Conservation (phyloP, 2,329 filamentous ascomycete species). For the Xylaria sp. region DNA sequence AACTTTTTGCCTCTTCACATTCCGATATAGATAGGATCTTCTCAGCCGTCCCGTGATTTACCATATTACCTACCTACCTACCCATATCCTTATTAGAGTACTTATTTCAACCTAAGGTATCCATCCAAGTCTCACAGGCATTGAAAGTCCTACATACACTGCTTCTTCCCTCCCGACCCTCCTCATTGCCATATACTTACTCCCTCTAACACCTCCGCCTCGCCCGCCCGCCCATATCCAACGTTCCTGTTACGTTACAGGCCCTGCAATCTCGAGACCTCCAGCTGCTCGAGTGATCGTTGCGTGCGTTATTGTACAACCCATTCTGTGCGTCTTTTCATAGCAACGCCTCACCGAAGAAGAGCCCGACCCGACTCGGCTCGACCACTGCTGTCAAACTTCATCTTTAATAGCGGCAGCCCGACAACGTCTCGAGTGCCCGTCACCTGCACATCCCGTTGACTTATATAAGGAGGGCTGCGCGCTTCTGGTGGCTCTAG, state of each 20-base stretch:
- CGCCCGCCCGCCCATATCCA: neutral
- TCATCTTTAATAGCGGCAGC: slow-evolving; percentile 15
- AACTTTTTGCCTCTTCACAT: neutral
- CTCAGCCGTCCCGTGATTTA: neutral
- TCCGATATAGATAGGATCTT: neutral
- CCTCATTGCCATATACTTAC: neutral
- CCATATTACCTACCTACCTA: neutral
- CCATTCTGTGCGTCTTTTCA: slow-evolving; percentile 12
- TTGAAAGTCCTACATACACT: neutral
- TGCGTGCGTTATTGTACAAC: slow-evolving; percentile 18
- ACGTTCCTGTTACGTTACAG: neutral
- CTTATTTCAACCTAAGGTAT: no score
- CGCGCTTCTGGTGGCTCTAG: slow-evolving; percentile 22
- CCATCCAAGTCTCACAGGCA: neutral
- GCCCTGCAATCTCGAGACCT: neutral
- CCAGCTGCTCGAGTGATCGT: neutral
- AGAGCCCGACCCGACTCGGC: slow-evolving; percentile 24
- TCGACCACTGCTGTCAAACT: no score
- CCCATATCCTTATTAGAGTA: no score
- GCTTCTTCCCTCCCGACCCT: neutral
- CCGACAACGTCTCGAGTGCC: slow-evolving; percentile 22
- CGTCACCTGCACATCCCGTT: slow-evolving; percentile 16
- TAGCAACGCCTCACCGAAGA: slow-evolving; percentile 23
- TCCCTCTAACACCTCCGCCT: neutral
- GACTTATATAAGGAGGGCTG: slow-evolving; percentile 16